Base-by-base conservation (phyloP, 306 rosid genomes). In the Begonia masoniana region DNA sequence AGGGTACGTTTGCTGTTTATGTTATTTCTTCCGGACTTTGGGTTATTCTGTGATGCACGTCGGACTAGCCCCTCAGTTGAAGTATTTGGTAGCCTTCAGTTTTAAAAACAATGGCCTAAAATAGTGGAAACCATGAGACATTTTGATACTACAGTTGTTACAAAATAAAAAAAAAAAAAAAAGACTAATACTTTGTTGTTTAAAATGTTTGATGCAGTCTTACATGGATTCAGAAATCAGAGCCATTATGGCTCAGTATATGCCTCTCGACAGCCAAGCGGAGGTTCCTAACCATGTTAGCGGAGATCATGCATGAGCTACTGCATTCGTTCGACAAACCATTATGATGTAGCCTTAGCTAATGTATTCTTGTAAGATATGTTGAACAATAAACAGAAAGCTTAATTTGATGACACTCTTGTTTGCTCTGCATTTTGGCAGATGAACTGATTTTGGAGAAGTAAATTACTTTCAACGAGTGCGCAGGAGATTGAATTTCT, bases 211-310 rank as follows among this genome's bases (percentile, higher is more conserved):
- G 57, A 52, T 82, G 81, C 92, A 92, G 99, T 77, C 83, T 43
- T 92, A 92, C 67, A 92, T 92, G 99, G 99, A 92, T 68, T 92
- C 96, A n/a, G 99, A 92, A 68, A 92, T 92, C 65, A 77, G 99
- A 66, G 96, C 99, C 23, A 91, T 91, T 66, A 92, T 92, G 99
- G 99, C 99, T 60, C 99, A 92, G 67, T 92, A 92, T 62, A 92
- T 92, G 96, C 99, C 99, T 35, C 72, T 92, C 71, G 99, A 92
- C 81, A 86, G 99, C 79, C 96, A 92, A 75, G 78, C 56, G 26
- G 99, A 72, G 62, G 77, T 92, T 55, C 88, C 85, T 12, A 86
- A 86, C 63, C 96, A 92, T 12, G 81, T 68, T 45, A 63, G 61
- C 13, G 87, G 78, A 1, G 88, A 75, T 49, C 86, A 70, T 52